Evolutionary conservation across 2,329 filamentous ascomycete genomes (phyloP), one percentile per base, ranked within the genome.

Genomic region (Dactylellina parvicollis): DNA sequence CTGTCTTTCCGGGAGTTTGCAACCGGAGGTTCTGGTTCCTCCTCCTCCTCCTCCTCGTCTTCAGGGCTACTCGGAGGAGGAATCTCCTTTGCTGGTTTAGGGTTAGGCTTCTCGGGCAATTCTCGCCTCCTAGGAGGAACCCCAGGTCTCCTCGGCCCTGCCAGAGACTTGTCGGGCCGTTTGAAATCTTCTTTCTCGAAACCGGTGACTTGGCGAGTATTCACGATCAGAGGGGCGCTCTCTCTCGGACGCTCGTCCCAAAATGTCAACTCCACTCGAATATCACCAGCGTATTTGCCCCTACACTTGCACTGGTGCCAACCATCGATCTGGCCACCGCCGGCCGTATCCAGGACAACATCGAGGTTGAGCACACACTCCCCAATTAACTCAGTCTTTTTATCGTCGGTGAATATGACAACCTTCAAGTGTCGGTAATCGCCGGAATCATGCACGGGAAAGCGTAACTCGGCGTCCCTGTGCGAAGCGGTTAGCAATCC

Each of bases 381-480:
- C 76, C 95, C 95, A 78, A 99, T 97, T 76, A 99, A 82, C 77
- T 99, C 95, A 0, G 94, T 98, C 83, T 90, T 96, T 83, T 97
- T 98, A 82, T 99, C 95, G 79, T 99, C 95, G 80, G 96, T 97
- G 83, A 99, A 99, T 4, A 98, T 87, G 1, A 94, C 97, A 14
- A 98, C 86, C 80, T 99, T 99, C 66, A 99, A 86, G 80, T 93
- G 92, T 82, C 92, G 92, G 83, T 99, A 99, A 82, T 99, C 95
- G 16, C 92, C 89, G 14, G 92, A 97, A 79, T 98, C 93, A 85
- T 97, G 94, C 14, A 99, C 95, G 46, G 88, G 92, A 80, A 98
- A 99, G 74, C 95, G 92, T 46, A 99, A 86, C 81, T 99, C 95
- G 82, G 98, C 92, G 81, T 99, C 95, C 95, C 95, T 99, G 79